Percentiles rank a stretch among this genome's conserved stretches.
These are phyloP conservation scores for Craterostigma plantagineum DNA, from an alignment of 257 asterid species.

Conservation along the genomic window DNA sequence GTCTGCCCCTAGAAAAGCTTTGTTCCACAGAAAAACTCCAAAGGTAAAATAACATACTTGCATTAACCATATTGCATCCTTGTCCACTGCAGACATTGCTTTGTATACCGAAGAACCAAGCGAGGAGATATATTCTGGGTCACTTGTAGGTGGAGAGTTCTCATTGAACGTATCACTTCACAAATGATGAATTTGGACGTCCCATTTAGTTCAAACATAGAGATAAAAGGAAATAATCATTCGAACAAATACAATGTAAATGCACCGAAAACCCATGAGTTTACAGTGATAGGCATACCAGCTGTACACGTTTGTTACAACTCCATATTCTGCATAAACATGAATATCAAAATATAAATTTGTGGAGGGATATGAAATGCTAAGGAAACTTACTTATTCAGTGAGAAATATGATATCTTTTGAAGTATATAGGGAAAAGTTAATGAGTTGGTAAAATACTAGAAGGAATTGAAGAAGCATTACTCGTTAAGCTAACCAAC, in stretches of 20 bases:
- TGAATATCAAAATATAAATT: constrained; percentile 7
- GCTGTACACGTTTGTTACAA: constrained; percentile 75
- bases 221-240: neutral
- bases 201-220: no score
- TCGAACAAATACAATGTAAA: neutral
- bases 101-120: constrained; percentile 80
- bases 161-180: constrained; percentile 92
- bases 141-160: constrained; percentile 82
- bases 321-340: constrained; percentile 79
- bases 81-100: constrained; percentile 75
- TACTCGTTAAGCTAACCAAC: constrained; percentile 3
- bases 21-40: constrained; percentile 1
- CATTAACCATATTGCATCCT: constrained; percentile 96
- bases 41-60: constrained; percentile 42
- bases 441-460: no score
- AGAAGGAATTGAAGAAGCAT: neutral
- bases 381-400: constrained; percentile 1
- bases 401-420: neutral
- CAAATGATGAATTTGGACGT: constrained; percentile 9
- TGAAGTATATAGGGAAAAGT: no score
- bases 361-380: constrained; percentile 3
- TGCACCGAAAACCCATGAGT: constrained; percentile 6
- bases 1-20: no score
- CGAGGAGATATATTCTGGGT: constrained; percentile 64
- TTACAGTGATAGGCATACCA: constrained; percentile 35